Percentiles rank a stretch among this genome's conserved stretches.
Evolutionary conservation across 768 basidiomycete genomes (phyloP).

Genomic region (Psilocybe cyanescens): DNA sequence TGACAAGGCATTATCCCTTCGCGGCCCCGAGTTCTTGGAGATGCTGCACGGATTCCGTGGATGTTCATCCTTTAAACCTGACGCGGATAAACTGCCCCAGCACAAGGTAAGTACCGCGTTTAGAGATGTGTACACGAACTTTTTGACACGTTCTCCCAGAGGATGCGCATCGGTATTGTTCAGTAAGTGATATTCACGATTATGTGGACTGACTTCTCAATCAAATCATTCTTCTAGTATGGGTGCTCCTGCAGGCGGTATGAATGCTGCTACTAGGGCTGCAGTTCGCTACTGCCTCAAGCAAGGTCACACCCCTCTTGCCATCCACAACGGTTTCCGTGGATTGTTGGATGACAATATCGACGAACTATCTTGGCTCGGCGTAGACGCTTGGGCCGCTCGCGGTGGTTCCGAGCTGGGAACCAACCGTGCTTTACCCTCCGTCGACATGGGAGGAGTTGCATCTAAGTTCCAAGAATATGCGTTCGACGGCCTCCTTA

Average conservation of each 20-base stretch:
- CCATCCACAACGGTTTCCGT: constrained; percentile 94
- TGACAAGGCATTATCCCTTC: constrained; percentile 80
- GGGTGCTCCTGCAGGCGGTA: constrained; percentile 97
- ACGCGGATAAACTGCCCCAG: constrained; percentile 51
- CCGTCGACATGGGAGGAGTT: constrained; percentile 83
- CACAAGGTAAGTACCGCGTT: constrained; percentile 41
- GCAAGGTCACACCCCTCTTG: constrained; percentile 92
- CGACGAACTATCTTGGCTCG: constrained; percentile 89
- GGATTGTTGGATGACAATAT: constrained; percentile 92
- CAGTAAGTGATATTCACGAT: constrained; percentile 59
- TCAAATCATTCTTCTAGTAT: constrained; percentile 51
- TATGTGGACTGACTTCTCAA: neutral
- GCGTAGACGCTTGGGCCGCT: constrained; percentile 95
- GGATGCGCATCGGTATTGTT: constrained; percentile 81
- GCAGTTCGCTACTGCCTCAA: constrained; percentile 92
- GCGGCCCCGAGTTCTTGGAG: constrained; percentile 92
- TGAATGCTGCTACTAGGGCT: constrained; percentile 97
- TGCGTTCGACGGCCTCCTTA: constrained; percentile 73
- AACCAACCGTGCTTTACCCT: constrained; percentile 90
- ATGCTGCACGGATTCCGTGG: constrained; percentile 83
- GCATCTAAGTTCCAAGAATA: constrained; percentile 93
- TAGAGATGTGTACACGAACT: neutral
- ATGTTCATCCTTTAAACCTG: constrained; percentile 65
- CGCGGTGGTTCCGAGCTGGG: constrained; percentile 98
- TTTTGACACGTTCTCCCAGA: constrained; percentile 40